A percentile compares a stretch with the other conserved stretches of the same genome.
Evolutionary conservation across 2,329 filamentous ascomycete genomes (phyloP).

Genomic region (Colletotrichum chlorophyti): DNA sequence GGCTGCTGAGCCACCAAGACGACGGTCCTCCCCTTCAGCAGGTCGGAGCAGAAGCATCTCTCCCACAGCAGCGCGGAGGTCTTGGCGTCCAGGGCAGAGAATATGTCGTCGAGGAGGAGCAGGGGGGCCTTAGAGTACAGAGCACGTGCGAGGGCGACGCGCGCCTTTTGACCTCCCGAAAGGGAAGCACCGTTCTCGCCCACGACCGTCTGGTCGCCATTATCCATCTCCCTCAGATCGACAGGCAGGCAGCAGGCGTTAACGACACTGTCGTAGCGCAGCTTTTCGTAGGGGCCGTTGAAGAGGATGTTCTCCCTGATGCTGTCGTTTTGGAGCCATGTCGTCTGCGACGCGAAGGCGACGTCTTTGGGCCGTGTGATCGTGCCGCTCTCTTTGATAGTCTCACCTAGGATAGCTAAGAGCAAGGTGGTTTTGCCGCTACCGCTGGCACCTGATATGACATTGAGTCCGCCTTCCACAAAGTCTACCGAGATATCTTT

Average conservation of each 20-base stretch:
- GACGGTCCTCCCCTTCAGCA: conserved; percentile 60
- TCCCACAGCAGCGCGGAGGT: conserved; percentile 64
- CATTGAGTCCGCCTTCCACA: conserved; percentile 59
- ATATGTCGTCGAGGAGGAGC: conserved; percentile 64
- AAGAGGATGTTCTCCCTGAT: conserved; percentile 63
- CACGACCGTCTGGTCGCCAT: conserved; percentile 58
- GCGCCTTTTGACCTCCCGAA: conserved; percentile 63
- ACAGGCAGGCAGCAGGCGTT: conserved; percentile 60
- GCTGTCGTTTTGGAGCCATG: conserved; percentile 65
- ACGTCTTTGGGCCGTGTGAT: conserved; percentile 58
- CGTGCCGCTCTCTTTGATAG: conserved; percentile 53
- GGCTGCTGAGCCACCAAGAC: conserved; percentile 64
- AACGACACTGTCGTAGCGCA: conserved; percentile 61
- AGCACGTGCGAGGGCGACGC: conserved; percentile 62
- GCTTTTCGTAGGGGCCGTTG: conserved; percentile 55
- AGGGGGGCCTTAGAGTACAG: conserved; percentile 63
- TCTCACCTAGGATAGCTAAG: conserved; percentile 61
- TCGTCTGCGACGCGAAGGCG: conserved; percentile 63
- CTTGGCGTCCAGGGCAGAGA: conserved; percentile 65
- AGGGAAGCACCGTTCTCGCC: conserved; percentile 62
- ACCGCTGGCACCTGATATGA: conserved; percentile 60
- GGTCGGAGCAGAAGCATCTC: conserved; percentile 61
- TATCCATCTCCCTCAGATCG: conserved; percentile 58
- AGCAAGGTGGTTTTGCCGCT: conserved; percentile 65
- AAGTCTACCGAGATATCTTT: conserved; percentile 58